Percentiles rank a stretch among this genome's conserved stretches.
These are phyloP conservation scores for Annulohypoxylon bovei DNA, from an alignment of 495 filamentous ascomycete species.

Conservation along the genomic window DNA sequence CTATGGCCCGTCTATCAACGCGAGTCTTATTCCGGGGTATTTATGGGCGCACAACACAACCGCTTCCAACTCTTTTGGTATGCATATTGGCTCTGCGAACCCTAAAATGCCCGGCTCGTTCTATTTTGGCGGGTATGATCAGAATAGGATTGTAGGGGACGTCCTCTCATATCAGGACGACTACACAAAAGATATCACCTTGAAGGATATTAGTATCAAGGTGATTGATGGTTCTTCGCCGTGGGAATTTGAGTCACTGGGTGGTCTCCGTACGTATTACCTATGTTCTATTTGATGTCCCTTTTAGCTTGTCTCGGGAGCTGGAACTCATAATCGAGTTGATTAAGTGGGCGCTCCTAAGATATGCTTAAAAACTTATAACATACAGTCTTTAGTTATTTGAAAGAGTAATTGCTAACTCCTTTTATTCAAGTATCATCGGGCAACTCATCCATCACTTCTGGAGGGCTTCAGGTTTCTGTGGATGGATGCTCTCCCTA, in stretches of 20 bases:
- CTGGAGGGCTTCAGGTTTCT: conserved; percentile 41
- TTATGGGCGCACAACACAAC: conserved; percentile 49
- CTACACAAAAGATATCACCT: conserved; percentile 43
- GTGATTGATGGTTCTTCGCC: conserved; percentile 56
- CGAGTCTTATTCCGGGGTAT: conserved; percentile 47
- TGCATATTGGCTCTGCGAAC: conserved; percentile 63
- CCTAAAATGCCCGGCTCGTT: conserved; percentile 55
- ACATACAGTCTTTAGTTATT: not conserved
- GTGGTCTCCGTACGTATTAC: conserved; percentile 41
- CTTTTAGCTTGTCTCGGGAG: not conserved
- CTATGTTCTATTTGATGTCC: not conserved
- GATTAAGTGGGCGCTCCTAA: not conserved
- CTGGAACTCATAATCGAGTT: not conserved
- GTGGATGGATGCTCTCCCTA: conserved; percentile 58
- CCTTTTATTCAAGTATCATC: conserved; percentile 30
- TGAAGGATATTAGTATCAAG: conserved; percentile 56
- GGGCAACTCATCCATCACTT: conserved; percentile 45
- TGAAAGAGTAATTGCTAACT: not conserved
- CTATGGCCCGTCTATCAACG: conserved; percentile 42
- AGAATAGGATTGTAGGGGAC: conserved; percentile 51
- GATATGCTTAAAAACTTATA: not conserved
- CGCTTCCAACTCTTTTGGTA: conserved; percentile 61
- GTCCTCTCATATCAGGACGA: conserved; percentile 44
- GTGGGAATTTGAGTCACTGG: conserved; percentile 48
- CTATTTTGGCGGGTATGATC: conserved; percentile 63